Evolutionary conservation across 164 flowering plant species (phyloP).

Genomic region (Annona squamosa): DNA sequence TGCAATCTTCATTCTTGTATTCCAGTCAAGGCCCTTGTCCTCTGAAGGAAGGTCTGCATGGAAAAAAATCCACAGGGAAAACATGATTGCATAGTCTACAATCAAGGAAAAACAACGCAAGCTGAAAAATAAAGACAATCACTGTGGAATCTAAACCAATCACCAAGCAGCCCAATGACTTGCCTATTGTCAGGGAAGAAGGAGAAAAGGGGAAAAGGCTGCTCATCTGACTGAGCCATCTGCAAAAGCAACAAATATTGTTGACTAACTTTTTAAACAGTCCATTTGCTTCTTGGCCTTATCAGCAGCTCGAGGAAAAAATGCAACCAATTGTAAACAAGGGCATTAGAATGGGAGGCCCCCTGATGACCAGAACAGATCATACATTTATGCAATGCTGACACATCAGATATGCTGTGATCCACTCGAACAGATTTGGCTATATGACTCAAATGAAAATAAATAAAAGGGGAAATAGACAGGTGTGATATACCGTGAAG

Average conservation of each 20-base stretch:
- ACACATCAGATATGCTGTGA: neutral
- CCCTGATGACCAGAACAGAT: neutral
- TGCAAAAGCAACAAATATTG: neutral
- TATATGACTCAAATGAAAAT: neutral
- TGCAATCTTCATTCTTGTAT: slow-evolving; percentile 72
- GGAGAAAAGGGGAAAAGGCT: no score
- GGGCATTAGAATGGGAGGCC: neutral
- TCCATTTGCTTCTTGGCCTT: neutral
- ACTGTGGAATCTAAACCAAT: neutral
- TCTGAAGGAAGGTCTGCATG: slow-evolving; percentile 42
- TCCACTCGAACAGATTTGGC: neutral
- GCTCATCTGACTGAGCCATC: neutral
- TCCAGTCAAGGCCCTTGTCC: slow-evolving; percentile 65
- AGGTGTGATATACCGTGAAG: slow-evolving; percentile 49
- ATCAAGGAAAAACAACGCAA: neutral
- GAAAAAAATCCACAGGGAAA: slow-evolving; percentile 1
- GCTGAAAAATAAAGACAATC: neutral
- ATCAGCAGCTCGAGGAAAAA: neutral
- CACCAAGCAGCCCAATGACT: neutral
- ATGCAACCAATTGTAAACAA: neutral
- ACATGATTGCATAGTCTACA: neutral
- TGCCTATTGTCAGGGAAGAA: no score
- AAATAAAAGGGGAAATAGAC: neutral
- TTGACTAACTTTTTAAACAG: neutral
- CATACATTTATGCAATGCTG: neutral